A percentile compares a stretch with the other conserved stretches of the same genome.
These are phyloP conservation scores for Helichrysum umbraculigerum DNA, from an alignment of 129 eudicot species.

Conservation along the genomic window DNA sequence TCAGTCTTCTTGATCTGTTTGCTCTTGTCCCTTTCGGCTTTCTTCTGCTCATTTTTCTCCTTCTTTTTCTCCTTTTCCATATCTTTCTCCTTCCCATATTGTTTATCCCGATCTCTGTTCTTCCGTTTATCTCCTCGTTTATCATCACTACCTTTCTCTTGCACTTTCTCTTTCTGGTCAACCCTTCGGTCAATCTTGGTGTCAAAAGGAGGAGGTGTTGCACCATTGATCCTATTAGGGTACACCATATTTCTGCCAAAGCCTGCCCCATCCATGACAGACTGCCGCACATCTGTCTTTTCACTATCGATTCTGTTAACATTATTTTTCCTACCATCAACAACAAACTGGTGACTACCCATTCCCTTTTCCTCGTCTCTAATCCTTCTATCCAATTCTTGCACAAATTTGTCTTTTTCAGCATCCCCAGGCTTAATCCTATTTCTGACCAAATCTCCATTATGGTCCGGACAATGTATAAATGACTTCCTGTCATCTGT, in stretches of 20 bases:
- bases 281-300: conserved; percentile 19
- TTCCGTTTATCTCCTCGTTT: conserved; percentile 51
- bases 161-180: conserved; percentile 45
- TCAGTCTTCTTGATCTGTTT: conserved; percentile 39
- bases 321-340: conserved; percentile 18
- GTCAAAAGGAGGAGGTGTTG: conserved; percentile 35
- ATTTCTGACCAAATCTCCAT: conserved; percentile 39
- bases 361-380: conserved; percentile 52
- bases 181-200: conserved; percentile 32
- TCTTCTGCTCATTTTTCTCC: conserved; percentile 44
- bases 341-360: conserved; percentile 44
- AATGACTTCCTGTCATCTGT: conserved; percentile 27
- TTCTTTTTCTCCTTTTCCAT: conserved; percentile 43
- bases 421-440: conserved; percentile 25
- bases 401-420: conserved; percentile 48
- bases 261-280: conserved; percentile 25
- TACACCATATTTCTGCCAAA: conserved; percentile 28
- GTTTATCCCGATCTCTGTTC: conserved; percentile 44
- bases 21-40: conserved; percentile 35
- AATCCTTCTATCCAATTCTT: conserved; percentile 60
- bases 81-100: conserved; percentile 45
- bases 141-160: conserved; percentile 43
- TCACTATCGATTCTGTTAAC: neutral
- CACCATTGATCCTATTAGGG: conserved; percentile 41
- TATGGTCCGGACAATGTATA: conserved; percentile 34